Base-by-base conservation (phyloP, 768 basidiomycete species). In the Suillus weaverae region DNA sequence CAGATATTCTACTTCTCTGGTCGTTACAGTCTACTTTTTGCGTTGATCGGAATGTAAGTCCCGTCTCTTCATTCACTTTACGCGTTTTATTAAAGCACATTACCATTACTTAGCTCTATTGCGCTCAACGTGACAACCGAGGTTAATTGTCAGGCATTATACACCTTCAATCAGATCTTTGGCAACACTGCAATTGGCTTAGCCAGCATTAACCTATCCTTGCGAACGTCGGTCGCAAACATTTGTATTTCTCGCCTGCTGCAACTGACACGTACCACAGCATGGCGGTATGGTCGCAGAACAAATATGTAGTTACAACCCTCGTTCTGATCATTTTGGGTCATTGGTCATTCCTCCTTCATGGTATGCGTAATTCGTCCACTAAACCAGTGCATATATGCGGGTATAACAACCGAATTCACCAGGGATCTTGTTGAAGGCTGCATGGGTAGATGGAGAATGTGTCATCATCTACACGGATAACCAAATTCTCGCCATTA, bases 1-100 rank as follows among this genome's bases (percentile, higher is more conserved):
- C 64, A 90, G 88, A 76, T 82, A 53, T 89, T 89, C 71, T 91
- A 91, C 73, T 90, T 91, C 74, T 73, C 86, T 54, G 86, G 88
- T 67, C 84, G 89, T 60, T 91, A 90, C 71, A 83, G 80, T 69
- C 74, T 90, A 43, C 74, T 91, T 7, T 81, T 89, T 67, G 86
- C 89, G 3, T 74, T 90, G 65, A 80, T 89, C 62, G 89, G 89
- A 70, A 89, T 91, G 89, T 90, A 68, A 70, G 89, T 77, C 4
- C 20, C 14, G 26, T 41, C 5, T 36, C 61, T 41, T 38, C 20
- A 60, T 39, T 57, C 16, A 6, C 36, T 46, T 22, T 55, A 6
- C 10, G 30, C 20, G 22, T 8, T 60, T n/a, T 16, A 65, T n/a
- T 62, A 33, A 65, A 54, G 59, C 41, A 33, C 51, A 50, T 36